Base-by-base conservation (phyloP, 352 stramenopile species). In the Stramenopiles sp. region DNA sequence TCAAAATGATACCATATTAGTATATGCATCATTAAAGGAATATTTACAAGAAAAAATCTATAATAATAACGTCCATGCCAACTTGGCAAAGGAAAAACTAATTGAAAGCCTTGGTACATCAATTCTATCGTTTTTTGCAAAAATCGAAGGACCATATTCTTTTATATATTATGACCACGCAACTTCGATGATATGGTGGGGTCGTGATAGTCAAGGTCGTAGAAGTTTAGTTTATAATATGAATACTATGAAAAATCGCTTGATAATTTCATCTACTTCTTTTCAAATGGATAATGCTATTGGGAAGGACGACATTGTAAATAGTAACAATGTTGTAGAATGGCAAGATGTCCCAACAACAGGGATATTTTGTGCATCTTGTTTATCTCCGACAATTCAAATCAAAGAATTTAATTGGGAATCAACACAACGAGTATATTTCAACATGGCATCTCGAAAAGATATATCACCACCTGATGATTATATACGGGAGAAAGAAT, bases 141-240 rank as follows among this genome's bases (percentile, higher is more conserved):
- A 38, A 4, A 80, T 94, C 6, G 83, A 85, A 30, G 90, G 90
- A 1, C 90, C 90, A 31, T 98, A 92, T 86, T 88, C 92, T 1
- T 88, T 97, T 76, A 83, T 91, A 20, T 89, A 90, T 77, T 86
- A 90, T 29, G 88, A 93, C 81, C 82, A 74, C 29, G 81, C 79
- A 0, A 80, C 84, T 4, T 81, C 91, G 32, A 82, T 84, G 43
- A 32, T 98, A 43, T 96, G 94, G 80, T 97, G 92, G 85, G 92
- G 89, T 30, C 85, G 95, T 80, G 93, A 98, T 83, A 84, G 84
- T 6, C 90, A 94, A 80, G 93, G 92, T 23, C 87, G 93, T 43
- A 85, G 93, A 43, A 97, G 92, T 84, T 81, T 98, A 31, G 81
- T 97, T 13, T 87, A 88, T 30, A 84, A 86, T 74, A 85, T 38